Conservation (phyloP, 2,329 filamentous ascomycete genomes). For the Pseudocercospora musae region DNA sequence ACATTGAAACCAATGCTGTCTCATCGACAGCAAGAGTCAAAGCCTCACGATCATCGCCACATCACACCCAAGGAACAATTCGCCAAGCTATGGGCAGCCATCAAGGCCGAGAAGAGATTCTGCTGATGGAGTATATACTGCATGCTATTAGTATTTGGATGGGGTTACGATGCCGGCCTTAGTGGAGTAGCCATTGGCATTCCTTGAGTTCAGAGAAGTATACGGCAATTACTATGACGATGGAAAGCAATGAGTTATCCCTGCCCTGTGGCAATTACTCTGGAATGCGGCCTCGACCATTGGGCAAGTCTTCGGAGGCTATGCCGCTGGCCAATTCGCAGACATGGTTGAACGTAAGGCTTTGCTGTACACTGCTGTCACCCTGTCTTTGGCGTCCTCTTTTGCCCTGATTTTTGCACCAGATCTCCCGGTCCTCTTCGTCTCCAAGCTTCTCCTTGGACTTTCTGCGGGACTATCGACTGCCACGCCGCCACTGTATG, state of each 20-base stretch:
- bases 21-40: constrained; percentile 15
- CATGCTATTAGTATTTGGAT: constrained; percentile 36
- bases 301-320: constrained; percentile 29
- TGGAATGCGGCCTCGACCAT: constrained; percentile 41
- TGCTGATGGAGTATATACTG: constrained; percentile 26
- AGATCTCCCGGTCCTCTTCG: constrained; percentile 32
- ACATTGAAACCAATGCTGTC: constrained; percentile 17
- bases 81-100: constrained; percentile 26
- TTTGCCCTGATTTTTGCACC: constrained; percentile 28
- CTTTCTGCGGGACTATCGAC: constrained; percentile 28
- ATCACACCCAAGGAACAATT: constrained; percentile 27
- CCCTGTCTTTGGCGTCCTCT: constrained; percentile 21
- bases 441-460: constrained; percentile 28
- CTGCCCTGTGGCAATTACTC: constrained; percentile 39
- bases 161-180: constrained; percentile 39
- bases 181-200: constrained; percentile 39
- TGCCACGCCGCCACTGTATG: constrained; percentile 27
- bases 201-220: constrained; percentile 36
- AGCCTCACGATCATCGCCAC: constrained; percentile 16
- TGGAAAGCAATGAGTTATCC: constrained; percentile 33
- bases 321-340: constrained; percentile 29
- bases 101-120: constrained; percentile 28
- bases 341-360: constrained; percentile 26
- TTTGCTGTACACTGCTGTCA: constrained; percentile 24
- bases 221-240: constrained; percentile 36